A percentile compares a stretch with the other conserved stretches of the same genome.
phyloP scores from a whole-genome alignment of 768 basidiomycete genomes.

The Phylloporus sp. region DNA sequence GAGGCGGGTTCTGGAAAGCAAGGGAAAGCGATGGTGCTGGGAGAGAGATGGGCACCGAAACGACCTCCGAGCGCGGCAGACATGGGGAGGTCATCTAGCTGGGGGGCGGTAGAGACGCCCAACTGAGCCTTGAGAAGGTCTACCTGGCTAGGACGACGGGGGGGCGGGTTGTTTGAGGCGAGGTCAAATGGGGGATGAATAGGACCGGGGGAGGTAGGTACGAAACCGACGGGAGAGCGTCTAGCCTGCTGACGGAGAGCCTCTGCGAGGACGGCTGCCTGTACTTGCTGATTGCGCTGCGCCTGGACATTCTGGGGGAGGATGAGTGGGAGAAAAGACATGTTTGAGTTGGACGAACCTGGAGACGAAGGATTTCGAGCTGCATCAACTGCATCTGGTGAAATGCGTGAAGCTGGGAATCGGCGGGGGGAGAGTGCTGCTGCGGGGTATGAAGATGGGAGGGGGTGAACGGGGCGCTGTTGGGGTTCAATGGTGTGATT shows the following conservation, averaged over 20 bases:
- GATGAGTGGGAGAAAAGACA: slow-evolving; percentile 10
- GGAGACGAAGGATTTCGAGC: slow-evolving; percentile 74
- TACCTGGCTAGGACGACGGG: slow-evolving; percentile 64
- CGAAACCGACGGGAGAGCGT: slow-evolving; percentile 23
- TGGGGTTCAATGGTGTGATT: slow-evolving; percentile 46
- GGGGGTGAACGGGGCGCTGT: slow-evolving; percentile 46
- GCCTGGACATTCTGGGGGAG: slow-evolving; percentile 54
- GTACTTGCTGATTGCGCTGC: slow-evolving; percentile 56
- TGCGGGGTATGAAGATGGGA: slow-evolving; percentile 37
- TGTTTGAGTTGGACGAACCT: slow-evolving; percentile 42
- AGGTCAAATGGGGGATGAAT: slow-evolving; percentile 59
- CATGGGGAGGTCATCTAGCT: slow-evolving; percentile 66
- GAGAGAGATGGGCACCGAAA: slow-evolving; percentile 55
- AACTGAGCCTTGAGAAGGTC: slow-evolving; percentile 63
- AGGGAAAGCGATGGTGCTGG: slow-evolving; percentile 37
- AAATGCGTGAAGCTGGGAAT: slow-evolving; percentile 56
- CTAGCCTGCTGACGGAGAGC: slow-evolving; percentile 48
- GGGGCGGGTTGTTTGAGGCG: slow-evolving; percentile 51
- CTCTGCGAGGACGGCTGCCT: slow-evolving; percentile 64
- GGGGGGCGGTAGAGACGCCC: slow-evolving; percentile 32
- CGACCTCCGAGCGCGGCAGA: slow-evolving; percentile 73
- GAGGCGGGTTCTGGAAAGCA: slow-evolving; percentile 45
- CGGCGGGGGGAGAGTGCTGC: slow-evolving; percentile 34
- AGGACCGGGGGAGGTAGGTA: slow-evolving; percentile 74
- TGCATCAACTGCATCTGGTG: slow-evolving; percentile 81